These are phyloP conservation scores for Saccharomycopsis lassenensis DNA, from an alignment of 805 yeast genomes.

Conservation along the genomic window DNA sequence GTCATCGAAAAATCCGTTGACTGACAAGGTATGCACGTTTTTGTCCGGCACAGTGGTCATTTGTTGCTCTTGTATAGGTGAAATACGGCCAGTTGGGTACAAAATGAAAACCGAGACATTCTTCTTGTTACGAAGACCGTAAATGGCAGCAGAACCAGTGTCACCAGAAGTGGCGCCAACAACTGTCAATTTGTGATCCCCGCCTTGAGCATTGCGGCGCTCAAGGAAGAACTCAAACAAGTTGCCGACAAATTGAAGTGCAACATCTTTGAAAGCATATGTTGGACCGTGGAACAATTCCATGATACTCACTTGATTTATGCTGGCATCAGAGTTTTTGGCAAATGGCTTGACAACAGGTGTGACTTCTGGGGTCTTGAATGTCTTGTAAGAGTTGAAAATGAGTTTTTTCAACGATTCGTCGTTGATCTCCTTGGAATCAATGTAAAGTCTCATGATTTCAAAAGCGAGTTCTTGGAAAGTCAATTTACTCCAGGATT, in stretches of 20 bases:
- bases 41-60: slow-evolving; percentile 93
- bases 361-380: slow-evolving; percentile 80
- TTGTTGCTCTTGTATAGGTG: slow-evolving; percentile 96
- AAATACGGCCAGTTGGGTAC: slow-evolving; percentile 95
- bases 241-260: slow-evolving; percentile 95
- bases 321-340: slow-evolving; percentile 44
- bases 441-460: slow-evolving; percentile 71
- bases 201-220: slow-evolving; percentile 53
- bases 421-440: slow-evolving; percentile 60
- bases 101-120: slow-evolving; percentile 96
- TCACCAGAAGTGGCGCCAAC: slow-evolving; percentile 99
- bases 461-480: slow-evolving; percentile 84
- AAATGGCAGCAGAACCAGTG: slow-evolving; percentile 98
- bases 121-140: slow-evolving; percentile 92
- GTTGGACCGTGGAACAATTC: slow-evolving; percentile 99
- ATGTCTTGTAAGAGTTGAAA: slow-evolving; percentile 73
- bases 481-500: slow-evolving; percentile 59
- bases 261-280: slow-evolving; percentile 97
- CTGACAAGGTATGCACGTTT: slow-evolving; percentile 91
- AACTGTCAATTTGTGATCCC: slow-evolving; percentile 78
- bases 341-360: no score
- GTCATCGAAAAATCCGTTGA: slow-evolving; percentile 94
- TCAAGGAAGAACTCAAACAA: slow-evolving; percentile 83
- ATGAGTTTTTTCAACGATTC: slow-evolving; percentile 56
- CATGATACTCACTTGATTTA: slow-evolving; percentile 56